phyloP scores from a whole-genome alignment of 2,329 filamentous ascomycete species.

The Huntiella moniliformis region DNA sequence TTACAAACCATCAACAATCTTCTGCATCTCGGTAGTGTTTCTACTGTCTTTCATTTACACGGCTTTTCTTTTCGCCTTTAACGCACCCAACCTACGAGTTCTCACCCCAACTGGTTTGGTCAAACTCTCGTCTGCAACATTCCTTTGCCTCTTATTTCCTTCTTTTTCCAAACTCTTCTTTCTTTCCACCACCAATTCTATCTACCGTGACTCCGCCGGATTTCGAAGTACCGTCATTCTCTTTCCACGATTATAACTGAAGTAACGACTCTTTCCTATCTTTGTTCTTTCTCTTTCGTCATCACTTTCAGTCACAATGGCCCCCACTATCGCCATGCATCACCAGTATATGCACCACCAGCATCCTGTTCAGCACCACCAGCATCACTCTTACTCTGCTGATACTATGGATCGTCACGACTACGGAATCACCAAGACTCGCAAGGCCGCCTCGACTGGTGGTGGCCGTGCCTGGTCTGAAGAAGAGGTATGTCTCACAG shows the following conservation, averaged over 20 bases:
- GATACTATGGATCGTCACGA: constrained; percentile 39
- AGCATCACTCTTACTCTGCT: constrained; percentile 30
- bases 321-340: constrained; percentile 28
- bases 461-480: constrained; percentile 71
- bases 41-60: no score
- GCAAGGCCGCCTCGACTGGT: constrained; percentile 50
- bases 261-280: not conserved
- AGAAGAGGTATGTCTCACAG: constrained; percentile 45
- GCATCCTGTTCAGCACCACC: constrained; percentile 14
- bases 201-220: no score
- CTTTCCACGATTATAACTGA: not conserved
- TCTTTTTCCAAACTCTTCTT: no score
- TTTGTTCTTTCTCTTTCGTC: constrained; percentile 1
- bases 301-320: constrained; percentile 21
- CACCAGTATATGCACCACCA: not conserved
- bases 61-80: no score
- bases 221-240: no score
- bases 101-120: no score
- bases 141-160: no score
- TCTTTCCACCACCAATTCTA: no score
- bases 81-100: no score
- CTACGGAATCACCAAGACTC: constrained; percentile 42
- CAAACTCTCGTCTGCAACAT: no score
- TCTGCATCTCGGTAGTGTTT: no score
- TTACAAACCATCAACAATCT: no score